Conservation (phyloP, 2,329 filamentous ascomycete genomes). For the Cytospora piceicola region DNA sequence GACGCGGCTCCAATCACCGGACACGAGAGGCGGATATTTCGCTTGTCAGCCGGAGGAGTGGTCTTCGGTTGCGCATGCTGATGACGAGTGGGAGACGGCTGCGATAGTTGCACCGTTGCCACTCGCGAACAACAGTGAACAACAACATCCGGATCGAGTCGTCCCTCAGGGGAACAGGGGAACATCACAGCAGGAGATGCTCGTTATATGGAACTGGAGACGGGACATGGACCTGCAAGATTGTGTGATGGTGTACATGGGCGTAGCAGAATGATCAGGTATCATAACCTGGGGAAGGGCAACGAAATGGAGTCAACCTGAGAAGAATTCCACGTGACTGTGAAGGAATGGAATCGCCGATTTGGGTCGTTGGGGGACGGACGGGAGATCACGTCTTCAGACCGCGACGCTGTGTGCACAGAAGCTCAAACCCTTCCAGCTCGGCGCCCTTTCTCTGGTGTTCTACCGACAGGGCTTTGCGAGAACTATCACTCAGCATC, state of each 20-base stretch:
- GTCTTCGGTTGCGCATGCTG: background rate
- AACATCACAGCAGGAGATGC: background rate
- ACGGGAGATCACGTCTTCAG: background rate
- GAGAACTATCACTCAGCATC: background rate
- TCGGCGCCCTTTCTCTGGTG: background rate
- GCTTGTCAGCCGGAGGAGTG: slow-evolving; percentile 14
- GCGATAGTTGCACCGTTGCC: background rate
- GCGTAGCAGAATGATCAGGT: background rate
- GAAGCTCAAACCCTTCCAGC: background rate
- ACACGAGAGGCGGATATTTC: slow-evolving; percentile 13
- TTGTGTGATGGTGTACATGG: background rate
- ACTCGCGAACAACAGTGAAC: background rate
- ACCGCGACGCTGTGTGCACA: background rate
- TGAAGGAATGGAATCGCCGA: background rate
- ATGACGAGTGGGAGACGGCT: background rate
- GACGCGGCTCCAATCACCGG: slow-evolving; percentile 12
- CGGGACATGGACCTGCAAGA: background rate
- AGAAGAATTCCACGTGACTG: background rate
- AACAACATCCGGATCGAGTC: background rate
- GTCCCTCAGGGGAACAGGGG: background rate
- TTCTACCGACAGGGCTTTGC: background rate
- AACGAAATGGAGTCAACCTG: background rate
- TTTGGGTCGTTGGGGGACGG: background rate
- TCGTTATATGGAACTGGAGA: background rate
- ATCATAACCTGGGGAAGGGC: background rate